Evolutionary conservation across 345 rosid genomes (phyloP), one percentile per base, ranked within the genome.

Genomic region (Camelina sativa): DNA sequence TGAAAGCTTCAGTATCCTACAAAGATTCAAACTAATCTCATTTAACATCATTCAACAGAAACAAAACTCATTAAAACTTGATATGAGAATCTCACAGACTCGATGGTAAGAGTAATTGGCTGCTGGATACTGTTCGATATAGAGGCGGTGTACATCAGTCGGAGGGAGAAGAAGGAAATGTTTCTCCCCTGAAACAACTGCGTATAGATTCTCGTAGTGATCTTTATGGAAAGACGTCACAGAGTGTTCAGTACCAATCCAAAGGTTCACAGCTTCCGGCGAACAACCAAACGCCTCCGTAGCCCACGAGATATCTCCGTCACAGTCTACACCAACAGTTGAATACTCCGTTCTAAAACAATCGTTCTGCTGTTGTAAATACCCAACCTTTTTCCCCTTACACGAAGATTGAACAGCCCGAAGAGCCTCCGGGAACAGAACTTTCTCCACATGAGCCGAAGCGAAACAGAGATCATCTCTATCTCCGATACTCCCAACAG

Each of bases 221-320:
- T 93, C 96, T 85, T 89, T 93, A 52, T 93, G 98, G 51, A 93
- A 93, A 0, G 90, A 89, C 15, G 96, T 91, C 78, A 84, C 85
- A 0, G 96, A 91, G 20, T 73, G 71, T 63, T 85, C 82, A 78
- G 86, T 91, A 22, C 97, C 96, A 57, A 93, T 85, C 97, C 98
- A 93, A 65, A 93, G 85, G 68, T 93, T 93, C n/a, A 93, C 92
- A 13, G 98, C 97, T 75, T 93, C 97, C 4, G 97, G 98, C 11
- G 69, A 69, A 70, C 85, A 82, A 3, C 92, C 96, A 0, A 93
- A 73, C 9, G 97, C 98, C 47, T 89, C 94, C 43, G 90, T 80
- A 28, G 94, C 92, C 97, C 97, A 91, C 1, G 81, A 74, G 15
- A 93, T 68, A 40, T 93, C 84, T 1, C 73, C 78, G 43, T 91